A percentile compares a stretch with the other conserved stretches of the same genome.
These are phyloP conservation scores for Dictyostelium firmibasis DNA, from an alignment of 78 protist species.

Conservation along the genomic window DNA sequence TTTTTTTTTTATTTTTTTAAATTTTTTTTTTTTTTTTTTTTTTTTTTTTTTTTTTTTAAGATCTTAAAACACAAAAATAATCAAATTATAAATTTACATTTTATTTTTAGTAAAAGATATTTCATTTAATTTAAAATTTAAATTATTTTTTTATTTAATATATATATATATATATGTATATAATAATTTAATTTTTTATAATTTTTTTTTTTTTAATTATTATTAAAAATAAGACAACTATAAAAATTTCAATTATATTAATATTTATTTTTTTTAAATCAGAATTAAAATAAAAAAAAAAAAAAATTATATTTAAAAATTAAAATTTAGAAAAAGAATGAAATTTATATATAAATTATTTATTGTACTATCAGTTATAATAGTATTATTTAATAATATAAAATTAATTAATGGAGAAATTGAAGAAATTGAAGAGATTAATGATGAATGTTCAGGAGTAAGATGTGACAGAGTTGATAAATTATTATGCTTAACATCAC, in stretches of 20 bases:
- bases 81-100: slow-evolving; percentile 1
- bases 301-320: neutral
- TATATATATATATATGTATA: too few relatives aligned
- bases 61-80: neutral
- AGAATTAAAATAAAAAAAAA: neutral
- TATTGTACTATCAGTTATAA: neutral
- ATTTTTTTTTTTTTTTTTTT: too few relatives aligned
- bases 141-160: neutral
- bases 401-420: neutral
- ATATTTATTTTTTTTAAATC: neutral
- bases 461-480: neutral
- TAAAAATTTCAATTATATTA: too few relatives aligned
- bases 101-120: neutral
- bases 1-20: neutral
- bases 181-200: neutral
- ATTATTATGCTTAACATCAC: neutral
- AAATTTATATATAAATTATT: neutral
- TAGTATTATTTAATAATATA: neutral
- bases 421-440: neutral
- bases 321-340: neutral
- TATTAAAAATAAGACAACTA: too few relatives aligned
- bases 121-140: neutral
- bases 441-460: neutral
- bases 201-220: neutral
- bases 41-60: neutral